Evolutionary conservation across 1,284 basidiomycete genomes (phyloP), one percentile per base, ranked within the genome.

Genomic region (Pascua sp.): DNA sequence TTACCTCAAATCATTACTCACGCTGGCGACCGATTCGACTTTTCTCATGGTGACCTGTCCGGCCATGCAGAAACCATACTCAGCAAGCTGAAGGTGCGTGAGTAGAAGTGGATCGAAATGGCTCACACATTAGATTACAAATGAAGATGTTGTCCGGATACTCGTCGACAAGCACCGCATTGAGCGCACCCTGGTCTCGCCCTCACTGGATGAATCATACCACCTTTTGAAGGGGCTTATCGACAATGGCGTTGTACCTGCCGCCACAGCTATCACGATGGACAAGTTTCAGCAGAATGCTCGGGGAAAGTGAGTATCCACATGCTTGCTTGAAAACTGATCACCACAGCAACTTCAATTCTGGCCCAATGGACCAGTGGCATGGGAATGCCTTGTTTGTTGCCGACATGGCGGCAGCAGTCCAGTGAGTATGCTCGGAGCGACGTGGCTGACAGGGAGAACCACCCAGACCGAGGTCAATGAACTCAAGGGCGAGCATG

Each of bases 71-170:
- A 85, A 11, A 98, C 94, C 3, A 82, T 95, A 36, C 80, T 95
- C 37, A 87, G 91, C 18, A 88, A 87, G n/a, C 81, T 97, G 7
- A 85, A 89, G 37, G 92, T 91, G 62, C 11, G 84, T 77, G 24
- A 4, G 24, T 16, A 11, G 12, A n/a, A 1, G 15, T 15, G 46
- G 24, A 32, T 7, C 3, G 7, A 32, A 32, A 32, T 32, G 24
- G 24, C 24, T 32, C 24, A 53, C 49, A 46, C 10, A 2, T 32
- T 47, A 96, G 90, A 81, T 95, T 64, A 81, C 84, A 13, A 80
- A 95, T 64, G 82, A 83, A 46, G 86, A 85, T 56, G 88, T 94
- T 4, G 79, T 86, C 36, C 90, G 92, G 49, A 81, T 94, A 51
- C 76, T 98, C 42, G 87, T 98, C 76, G 91, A 91, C 72, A 78